These are phyloP conservation scores for Buddleja alternifolia DNA, from an alignment of 257 asterid species.

Conservation along the genomic window DNA sequence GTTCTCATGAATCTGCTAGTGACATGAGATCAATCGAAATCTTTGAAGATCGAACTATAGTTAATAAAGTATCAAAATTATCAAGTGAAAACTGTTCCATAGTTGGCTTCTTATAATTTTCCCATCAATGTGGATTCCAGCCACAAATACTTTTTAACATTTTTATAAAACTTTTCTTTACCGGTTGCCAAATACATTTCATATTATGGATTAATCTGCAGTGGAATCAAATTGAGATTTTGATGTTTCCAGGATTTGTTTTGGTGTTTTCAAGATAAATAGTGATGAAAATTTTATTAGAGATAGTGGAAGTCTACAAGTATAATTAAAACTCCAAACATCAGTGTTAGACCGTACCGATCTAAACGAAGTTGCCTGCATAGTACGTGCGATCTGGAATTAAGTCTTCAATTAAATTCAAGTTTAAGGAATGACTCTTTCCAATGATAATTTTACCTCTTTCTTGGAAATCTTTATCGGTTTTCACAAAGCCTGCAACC, in stretches of 20 bases:
- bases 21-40: neutral
- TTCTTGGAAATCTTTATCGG: constrained; percentile 94
- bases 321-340: neutral
- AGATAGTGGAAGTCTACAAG: constrained; percentile 5
- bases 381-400: neutral
- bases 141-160: neutral
- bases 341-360: neutral
- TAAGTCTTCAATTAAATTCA: constrained; percentile 5
- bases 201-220: constrained; percentile 9
- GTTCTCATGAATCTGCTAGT: neutral
- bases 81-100: neutral
- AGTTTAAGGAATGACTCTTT: neutral
- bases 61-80: neutral
- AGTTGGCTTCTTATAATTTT: neutral
- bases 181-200: constrained; percentile 1
- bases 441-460: constrained; percentile 53
- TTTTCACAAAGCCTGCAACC: constrained; percentile 94
- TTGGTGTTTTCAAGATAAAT: neutral
- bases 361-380: constrained; percentile 1
- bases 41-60: neutral
- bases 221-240: neutral
- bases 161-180: neutral
- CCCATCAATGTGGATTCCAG: neutral
- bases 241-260: neutral
- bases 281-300: neutral